Conservation (phyloP, 1,139 yeast species). For the Scheffersomyces segobiensis region DNA sequence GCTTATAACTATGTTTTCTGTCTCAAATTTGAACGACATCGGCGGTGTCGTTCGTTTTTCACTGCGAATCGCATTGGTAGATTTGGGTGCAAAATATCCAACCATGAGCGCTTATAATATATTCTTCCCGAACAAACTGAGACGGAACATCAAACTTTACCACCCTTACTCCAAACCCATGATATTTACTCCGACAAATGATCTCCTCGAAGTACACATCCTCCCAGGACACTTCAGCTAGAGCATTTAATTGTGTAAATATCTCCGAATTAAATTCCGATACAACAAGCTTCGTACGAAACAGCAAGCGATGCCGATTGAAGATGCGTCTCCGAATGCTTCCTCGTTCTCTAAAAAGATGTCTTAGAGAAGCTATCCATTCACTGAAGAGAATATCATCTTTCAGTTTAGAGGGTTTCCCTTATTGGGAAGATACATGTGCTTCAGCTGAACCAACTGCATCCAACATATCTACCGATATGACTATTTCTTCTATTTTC, state of each 20-base stretch:
- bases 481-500: not conserved
- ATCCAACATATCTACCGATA: not conserved
- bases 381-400: not conserved
- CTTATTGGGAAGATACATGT: not conserved
- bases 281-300: not conserved
- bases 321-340: not conserved
- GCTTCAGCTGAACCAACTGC: not conserved
- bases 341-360: not conserved
- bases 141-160: not conserved
- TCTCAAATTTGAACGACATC: not conserved
- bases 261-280: not conserved
- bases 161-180: not conserved
- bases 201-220: not conserved
- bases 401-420: not conserved
- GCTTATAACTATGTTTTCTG: not conserved
- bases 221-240: not conserved
- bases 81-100: not conserved
- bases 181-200: not conserved
- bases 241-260: not conserved
- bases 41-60: not conserved
- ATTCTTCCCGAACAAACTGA: not conserved
- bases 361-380: not conserved
- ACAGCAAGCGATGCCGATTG: not conserved
- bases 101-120: not conserved
- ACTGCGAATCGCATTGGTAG: not conserved